Base-by-base conservation (phyloP, 2,329 filamentous ascomycete genomes). In the Aspergillus ochraceus region DNA sequence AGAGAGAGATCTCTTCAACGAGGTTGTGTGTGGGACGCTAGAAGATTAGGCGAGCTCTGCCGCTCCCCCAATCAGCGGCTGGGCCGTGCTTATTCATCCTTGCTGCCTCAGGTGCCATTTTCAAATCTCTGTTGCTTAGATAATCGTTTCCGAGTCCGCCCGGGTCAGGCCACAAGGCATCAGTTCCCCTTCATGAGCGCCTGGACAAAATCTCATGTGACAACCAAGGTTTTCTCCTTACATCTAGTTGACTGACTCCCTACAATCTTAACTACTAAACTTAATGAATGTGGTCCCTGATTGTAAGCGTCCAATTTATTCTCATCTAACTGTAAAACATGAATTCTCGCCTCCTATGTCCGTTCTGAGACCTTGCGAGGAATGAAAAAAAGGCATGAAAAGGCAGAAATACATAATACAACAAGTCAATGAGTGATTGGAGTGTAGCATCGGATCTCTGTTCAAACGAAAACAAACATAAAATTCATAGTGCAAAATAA, bases 1-100 rank as follows among this genome's bases (percentile, higher is more conserved):
- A 65, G 63, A 68, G 62, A 62, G 64, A 72, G 68, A 65, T 65
- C 60, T 66, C 60, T 69, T 66, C 65, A 67, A 66, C 61, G 65
- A 66, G 65, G 66, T 71, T 76, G 73, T 78, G 75, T 78, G 76
- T 77, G 76, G 74, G 74, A 74, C 75, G 70, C 75, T 76, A 76
- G 70, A 60, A 67, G 70, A 64, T 72, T 77, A 77, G 72, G 74
- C 75, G 76, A 77, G 74, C 60, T 51, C 20, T 50, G 49, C 56
- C 49, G 26, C 22, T 52, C 26, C 49, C 30, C 68, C 68, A 72
- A 71, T 71, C 66, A 71, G 14, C 36, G 51, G 45, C 50, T 30
- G 8, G 4, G 2, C 4, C n/a, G 11, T 3, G 3, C 17, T 9
- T 29, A 29, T 1, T 10, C 32, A 4, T 20, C 20, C 19, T 14